Conservation (phyloP, 257 asterid genomes). For the Rhazya stricta region DNA sequence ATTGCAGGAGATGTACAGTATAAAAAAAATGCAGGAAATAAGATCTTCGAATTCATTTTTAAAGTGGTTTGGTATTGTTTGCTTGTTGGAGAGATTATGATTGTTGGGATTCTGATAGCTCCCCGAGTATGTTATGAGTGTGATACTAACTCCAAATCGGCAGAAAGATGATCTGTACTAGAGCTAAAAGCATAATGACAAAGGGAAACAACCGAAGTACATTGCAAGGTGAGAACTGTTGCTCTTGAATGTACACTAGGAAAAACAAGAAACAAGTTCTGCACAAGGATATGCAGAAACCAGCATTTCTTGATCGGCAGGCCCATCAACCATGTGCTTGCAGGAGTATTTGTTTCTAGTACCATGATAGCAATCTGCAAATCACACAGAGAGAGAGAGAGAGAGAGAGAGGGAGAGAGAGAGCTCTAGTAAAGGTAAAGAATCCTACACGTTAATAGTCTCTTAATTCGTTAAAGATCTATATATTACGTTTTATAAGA, state of each 20-base stretch:
- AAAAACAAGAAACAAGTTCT: background rate
- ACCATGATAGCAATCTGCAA: background rate
- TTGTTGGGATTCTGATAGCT: slow-evolving; percentile 22
- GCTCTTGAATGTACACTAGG: background rate
- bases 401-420: no score
- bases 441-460: no score
- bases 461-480: no score
- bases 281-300: background rate
- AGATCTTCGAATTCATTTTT: background rate
- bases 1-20: background rate
- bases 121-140: background rate
- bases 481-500: no score
- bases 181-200: background rate
- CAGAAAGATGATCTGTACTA: slow-evolving; percentile 2
- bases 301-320: slow-evolving; percentile 1
- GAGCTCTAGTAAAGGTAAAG: background rate
- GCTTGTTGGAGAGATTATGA: slow-evolving; percentile 13
- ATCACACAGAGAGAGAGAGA: background rate
- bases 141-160: slow-evolving; percentile 12
- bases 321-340: slow-evolving; percentile 7
- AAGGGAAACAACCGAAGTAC: background rate
- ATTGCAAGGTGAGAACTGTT: background rate
- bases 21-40: background rate
- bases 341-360: background rate
- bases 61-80: slow-evolving; percentile 5